Base-by-base conservation (phyloP, 139 green algal genomes). In the Klebsormidium nitens region DNA sequence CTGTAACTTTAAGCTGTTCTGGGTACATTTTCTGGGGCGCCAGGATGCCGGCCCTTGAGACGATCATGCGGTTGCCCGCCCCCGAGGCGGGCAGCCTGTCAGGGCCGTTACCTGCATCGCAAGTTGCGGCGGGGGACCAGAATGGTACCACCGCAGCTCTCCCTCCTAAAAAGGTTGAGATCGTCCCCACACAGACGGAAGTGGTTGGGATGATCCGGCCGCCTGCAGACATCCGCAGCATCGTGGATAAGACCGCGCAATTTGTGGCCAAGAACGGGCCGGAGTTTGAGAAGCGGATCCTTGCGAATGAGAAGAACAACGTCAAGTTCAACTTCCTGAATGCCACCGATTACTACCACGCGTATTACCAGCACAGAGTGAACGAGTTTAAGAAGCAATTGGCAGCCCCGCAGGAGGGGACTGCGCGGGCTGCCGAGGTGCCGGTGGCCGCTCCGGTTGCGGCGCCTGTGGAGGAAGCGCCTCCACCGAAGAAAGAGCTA, bases 211-310 rank as follows among this genome's bases (percentile, higher is more conserved):
- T 97, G 31, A 97, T 98, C 38, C 57, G 90, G 31, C 93, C 93
- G 34, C 93, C 93, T 0, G 91, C 90, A 5, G 93, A 98, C 63
- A 96, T 98, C 38, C 66, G 89, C 6, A 89, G 87, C 11, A 97
- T 98, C 71, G 85, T 95, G n/a, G 94, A 98, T 75, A 99, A 99
- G 70, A 98, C 94, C 6, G 93, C 94, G 5, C 78, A 90, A 48
- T 99, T 98, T 75, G 94, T 99, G 6, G 90, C 89, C 0, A 89
- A 89, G 50, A 96, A 98, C 78, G 94, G 94, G 89, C 77, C 68
- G 77, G 89, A 90, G 32, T 99, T 99, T 70, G 95, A 99, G 79
- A 79, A 90, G 55, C 81, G 86, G 31, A 98, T 99, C 58, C 62
- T 97, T 26, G 85, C 83, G 0, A 93, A 90, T 26, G 89, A 99